Base-by-base conservation (phyloP, 1,139 yeast species). In the Blastobotrys serpentis region DNA sequence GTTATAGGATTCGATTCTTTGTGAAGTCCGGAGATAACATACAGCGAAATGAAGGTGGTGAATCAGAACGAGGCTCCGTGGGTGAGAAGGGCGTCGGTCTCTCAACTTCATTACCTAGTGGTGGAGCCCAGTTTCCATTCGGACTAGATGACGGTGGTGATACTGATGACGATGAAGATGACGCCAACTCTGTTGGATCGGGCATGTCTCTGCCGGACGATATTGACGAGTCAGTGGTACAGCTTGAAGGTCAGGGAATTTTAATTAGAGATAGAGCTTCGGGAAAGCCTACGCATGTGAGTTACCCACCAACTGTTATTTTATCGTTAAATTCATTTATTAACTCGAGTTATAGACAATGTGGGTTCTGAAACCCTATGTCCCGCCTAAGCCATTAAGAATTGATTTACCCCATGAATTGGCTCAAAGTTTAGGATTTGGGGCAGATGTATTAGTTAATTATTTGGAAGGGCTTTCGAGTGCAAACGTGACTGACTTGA, bases 201-300 rank as follows among this genome's bases (percentile, higher is more conserved):
- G 45, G 49, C 45, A 39, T 50, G 10, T 54, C 58, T 2, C 48
- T 55, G 8, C 41, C 34, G 2, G 49, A 30, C 6, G 56, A 46
- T 4, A 52, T 49, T 1, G 14, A 30, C 19, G 40, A 33, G 3
- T 44, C 52, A n/a, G 42, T 53, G 56, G 43, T 68, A 63, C 94
- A 87, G 58, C 70, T 92, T 37, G 98, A 90, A 64, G 98, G 96
- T 0, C 97, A 90, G 61, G 99, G 99, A 4, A 84, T 92, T n/a
- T 67, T 92, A 32, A 84, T 92, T n/a, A 86, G 82, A 56, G 86
- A 85, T 58, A 67, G 76, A 2, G 70, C 71, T 44, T 72, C 81
- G 0, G 73, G 74, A 11, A 66, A 75, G n/a, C 89, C 95, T 0
- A 75, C 85, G 0, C 95, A 89, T 65, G 64, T 62, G 55, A 46